phyloP scores from a whole-genome alignment of 495 filamentous ascomycete species.

The Cercophora sp. region DNA sequence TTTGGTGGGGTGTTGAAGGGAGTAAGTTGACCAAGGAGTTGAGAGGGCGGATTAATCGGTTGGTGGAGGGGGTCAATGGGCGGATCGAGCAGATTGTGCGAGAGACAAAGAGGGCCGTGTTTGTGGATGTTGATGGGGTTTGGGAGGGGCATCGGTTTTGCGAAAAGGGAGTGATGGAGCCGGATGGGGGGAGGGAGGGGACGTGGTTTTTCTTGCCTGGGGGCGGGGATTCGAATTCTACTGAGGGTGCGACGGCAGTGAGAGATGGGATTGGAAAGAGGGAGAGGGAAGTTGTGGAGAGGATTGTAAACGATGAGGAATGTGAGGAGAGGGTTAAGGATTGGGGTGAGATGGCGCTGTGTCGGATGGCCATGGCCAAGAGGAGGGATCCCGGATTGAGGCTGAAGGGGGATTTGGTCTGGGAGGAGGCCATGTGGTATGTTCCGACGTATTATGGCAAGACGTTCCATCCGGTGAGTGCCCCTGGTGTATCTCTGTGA shows the following conservation, averaged over 20 bases:
- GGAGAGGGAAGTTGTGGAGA: constrained; percentile 8
- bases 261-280: constrained; percentile 1
- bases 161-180: constrained; percentile 40
- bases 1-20: constrained; percentile 36
- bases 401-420: constrained; percentile 17
- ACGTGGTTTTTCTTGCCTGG: constrained; percentile 49
- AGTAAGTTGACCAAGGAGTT: constrained; percentile 32
- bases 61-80: constrained; percentile 36
- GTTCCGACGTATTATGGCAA: constrained; percentile 44
- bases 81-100: constrained; percentile 27
- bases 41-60: constrained; percentile 33
- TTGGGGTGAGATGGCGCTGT: constrained; percentile 38
- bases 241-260: constrained; percentile 6
- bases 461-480: constrained; percentile 39
- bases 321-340: constrained; percentile 31
- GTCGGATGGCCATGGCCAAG: constrained; percentile 38
- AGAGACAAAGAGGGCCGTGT: constrained; percentile 29
- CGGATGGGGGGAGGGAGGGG: constrained; percentile 33
- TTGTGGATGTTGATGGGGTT: constrained; percentile 38
- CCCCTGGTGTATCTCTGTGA: neutral
- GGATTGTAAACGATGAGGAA: no score
- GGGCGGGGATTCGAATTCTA: no score
- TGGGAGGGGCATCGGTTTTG: constrained; percentile 49
- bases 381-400: constrained; percentile 25
- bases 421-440: constrained; percentile 37